These are phyloP conservation scores for Cavenderia fasciculata DNA, from an alignment of 78 protist species.

Conservation along the genomic window DNA sequence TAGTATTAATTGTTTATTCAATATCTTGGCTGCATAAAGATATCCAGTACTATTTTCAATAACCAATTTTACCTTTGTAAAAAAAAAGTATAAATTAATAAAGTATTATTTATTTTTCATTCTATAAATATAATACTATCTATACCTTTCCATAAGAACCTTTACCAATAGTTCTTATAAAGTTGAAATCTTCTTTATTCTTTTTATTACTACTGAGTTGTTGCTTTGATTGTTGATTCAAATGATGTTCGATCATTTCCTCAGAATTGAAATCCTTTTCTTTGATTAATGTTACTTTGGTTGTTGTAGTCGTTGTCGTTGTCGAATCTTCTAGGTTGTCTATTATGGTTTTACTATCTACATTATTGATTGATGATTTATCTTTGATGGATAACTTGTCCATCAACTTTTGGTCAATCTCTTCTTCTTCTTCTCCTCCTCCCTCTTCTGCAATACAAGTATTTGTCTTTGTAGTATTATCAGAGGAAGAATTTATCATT, in stretches of 20 bases:
- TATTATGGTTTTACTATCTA: neutral
- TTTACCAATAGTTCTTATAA: conserved; percentile 62
- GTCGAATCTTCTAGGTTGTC: neutral
- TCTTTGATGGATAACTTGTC: too few species aligned
- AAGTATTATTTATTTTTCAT: neutral
- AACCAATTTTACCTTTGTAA: conserved; percentile 75
- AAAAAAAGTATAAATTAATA: neutral
- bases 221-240: conserved; percentile 9
- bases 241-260: too few species aligned
- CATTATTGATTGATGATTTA: too few species aligned
- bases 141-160: conserved; percentile 63
- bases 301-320: neutral
- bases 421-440: too few species aligned
- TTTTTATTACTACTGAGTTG: neutral
- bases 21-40: conserved; percentile 83
- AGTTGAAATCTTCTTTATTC: conserved; percentile 38
- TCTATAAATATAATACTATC: neutral
- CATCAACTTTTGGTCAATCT: too few species aligned
- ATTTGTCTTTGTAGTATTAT: too few species aligned
- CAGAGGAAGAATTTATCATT: too few species aligned
- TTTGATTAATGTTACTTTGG: too few species aligned
- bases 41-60: conserved; percentile 67
- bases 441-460: too few species aligned
- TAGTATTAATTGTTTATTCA: conserved; percentile 75
- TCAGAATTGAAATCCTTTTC: too few species aligned